Evolutionary conservation across 305 asterid species (phyloP), one percentile per base, ranked within the genome.

Genomic region (Fraxinus platypoda): DNA sequence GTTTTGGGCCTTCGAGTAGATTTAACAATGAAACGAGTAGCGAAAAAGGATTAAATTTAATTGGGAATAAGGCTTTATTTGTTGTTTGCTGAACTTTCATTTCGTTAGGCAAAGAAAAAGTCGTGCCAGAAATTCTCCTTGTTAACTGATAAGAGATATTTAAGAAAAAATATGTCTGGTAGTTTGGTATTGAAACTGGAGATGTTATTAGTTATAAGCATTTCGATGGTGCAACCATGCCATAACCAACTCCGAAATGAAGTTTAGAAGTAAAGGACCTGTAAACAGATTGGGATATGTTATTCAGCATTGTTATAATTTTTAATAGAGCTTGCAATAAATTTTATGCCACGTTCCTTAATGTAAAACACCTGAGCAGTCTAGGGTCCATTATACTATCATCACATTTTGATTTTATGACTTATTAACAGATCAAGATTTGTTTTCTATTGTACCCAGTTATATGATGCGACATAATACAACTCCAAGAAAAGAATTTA

Each of bases 381-480:
- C 78, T 26, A 23, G 43, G 59, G 34, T 57, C 38, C 26, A n/a
- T 33, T 71, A 28, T 83, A 72, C 3, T 37, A 57, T 59, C 37
- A 1, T 26, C 21, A 30, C 38, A 30, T 30, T 70, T 28, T 70
- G 75, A 70, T 70, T 13, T 28, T 12, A 28, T 28, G 75, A 70
- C 71, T 28, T 13, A 0, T 30, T n/a, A 70, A 28, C 75, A 11
- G 38, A 70, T 28, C 35, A 30, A 11, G 37, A 68, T 80, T 76
- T 71, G 62, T 34, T 76, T 64, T 31, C 74, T 15, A 26, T 54
- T 75, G 30, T 74, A 77, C 72, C n/a, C 46, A 28, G 34, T 49
- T 73, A 38, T 74, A 43, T 78, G 33, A 68, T 74, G 79, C 28
- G 38, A 31, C 21, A 41, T 72, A 70, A 74, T 66, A 73, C 79